phyloP scores from a whole-genome alignment of 805 yeast genomes.

The Cyberlindnera nakhonratchasimensis region DNA sequence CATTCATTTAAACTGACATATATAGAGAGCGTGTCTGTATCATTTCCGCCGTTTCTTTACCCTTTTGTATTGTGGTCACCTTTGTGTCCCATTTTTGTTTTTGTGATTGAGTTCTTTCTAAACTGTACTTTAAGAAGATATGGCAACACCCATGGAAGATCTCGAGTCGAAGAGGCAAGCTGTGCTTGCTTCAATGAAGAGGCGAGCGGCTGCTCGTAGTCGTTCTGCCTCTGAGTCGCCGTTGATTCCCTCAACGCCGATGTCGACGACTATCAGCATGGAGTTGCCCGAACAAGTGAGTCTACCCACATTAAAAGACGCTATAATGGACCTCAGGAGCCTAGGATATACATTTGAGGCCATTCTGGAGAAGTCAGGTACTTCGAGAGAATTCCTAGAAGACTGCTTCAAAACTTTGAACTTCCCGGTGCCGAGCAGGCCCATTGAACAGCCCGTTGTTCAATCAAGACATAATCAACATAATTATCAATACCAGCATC shows the following conservation, averaged over 20 bases:
- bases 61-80: not conserved
- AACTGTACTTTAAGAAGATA: no score
- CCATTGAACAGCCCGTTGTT: not conserved
- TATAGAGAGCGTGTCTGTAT: no score
- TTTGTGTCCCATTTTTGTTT: not conserved
- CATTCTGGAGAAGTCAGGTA: slow-evolving; percentile 18
- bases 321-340: slow-evolving; percentile 25
- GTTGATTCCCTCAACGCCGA: not conserved
- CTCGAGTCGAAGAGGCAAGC: slow-evolving; percentile 25
- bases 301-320: slow-evolving; percentile 13
- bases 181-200: slow-evolving; percentile 25
- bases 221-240: slow-evolving; percentile 1
- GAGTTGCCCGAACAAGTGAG: not conserved
- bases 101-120: not conserved
- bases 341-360: slow-evolving; percentile 24
- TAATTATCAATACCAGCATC: not conserved
- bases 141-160: slow-evolving; percentile 6
- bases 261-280: not conserved
- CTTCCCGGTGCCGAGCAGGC: slow-evolving; percentile 17
- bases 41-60: not conserved
- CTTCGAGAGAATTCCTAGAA: slow-evolving; percentile 18
- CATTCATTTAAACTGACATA: no score
- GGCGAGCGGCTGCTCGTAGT: slow-evolving; percentile 6
- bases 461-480: not conserved
- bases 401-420: slow-evolving; percentile 21